Conservation (phyloP, 352 stramenopile genomes). For the Ophiocytium majus region DNA sequence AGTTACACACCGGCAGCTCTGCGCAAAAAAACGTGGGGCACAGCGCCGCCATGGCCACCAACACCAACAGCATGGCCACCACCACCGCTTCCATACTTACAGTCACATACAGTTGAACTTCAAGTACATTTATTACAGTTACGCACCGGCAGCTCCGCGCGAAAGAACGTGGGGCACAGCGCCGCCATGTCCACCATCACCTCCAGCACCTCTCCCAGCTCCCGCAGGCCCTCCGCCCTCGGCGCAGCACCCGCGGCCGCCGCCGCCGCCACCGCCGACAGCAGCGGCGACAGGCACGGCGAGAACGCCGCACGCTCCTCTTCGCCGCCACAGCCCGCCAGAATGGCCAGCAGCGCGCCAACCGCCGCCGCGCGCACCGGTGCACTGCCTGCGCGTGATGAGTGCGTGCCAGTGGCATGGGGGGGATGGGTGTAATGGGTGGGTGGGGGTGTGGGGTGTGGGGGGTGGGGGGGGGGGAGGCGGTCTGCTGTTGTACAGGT, state of each 20-base stretch:
- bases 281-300: not conserved
- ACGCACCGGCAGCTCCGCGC: slow-evolving; percentile 24
- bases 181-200: slow-evolving; percentile 45
- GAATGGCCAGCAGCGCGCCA: not conserved
- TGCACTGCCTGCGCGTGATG: not conserved
- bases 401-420: not conserved
- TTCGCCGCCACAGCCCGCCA: not conserved
- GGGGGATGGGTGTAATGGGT: not conserved
- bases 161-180: slow-evolving; percentile 36
- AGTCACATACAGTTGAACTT: too few species aligned
- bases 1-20: slow-evolving; percentile 21
- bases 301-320: not conserved
- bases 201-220: slow-evolving; percentile 48
- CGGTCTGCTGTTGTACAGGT: too few species aligned
- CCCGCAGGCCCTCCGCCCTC: not conserved
- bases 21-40: too few species aligned
- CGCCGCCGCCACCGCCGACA: not conserved
- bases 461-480: too few species aligned
- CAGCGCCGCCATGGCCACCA: too few species aligned
- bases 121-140: too few species aligned
- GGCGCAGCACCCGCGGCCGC: not conserved
- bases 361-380: not conserved
- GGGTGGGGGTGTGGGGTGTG: too few species aligned
- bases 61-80: slow-evolving; percentile 42
- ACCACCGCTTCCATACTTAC: too few species aligned